Evolutionary conservation across 2,329 filamentous ascomycete species (phyloP), one percentile per base, ranked within the genome.

Genomic region (Fusarium sp.): DNA sequence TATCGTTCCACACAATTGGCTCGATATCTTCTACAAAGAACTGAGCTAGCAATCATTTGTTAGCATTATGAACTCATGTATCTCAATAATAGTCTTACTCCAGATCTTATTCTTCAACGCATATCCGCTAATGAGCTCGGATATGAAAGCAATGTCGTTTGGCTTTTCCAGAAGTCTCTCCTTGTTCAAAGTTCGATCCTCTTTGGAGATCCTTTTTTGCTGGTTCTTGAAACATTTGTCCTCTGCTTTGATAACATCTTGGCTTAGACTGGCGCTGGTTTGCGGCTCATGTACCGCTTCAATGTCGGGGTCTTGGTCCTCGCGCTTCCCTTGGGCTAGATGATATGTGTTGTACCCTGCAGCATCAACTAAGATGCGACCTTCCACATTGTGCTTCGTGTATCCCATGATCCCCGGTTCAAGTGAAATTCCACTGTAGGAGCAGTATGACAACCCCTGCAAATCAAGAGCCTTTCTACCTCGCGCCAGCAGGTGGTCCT

Each of bases 51-150:
- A 10, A 18, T 28, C 12, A 25, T 74, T 28, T 46, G 43, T 46
- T 21, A 74, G 59, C 14, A 49, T 7, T 49, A 51, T 18, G 16
- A 23, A 37, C 18, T 27, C 4, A 2, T 13, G 13, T 45, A 10
- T 12, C 13, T 8, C 1, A 16, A 13, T 1, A 43, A 23, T 4
- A 32, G 6, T 78, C 80, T 76, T 67, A 81, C 81, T 66, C 83
- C 83, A 85, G 7, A 78, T 53, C 74, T 84, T 84, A 62, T 82
- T 83, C 73, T 83, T 83, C 53, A 85, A 73, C 0, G 83, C 80
- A 56, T 82, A 86, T 0, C 83, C 84, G 9, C 81, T 75, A 37
- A 84, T 73, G 41, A 82, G 59, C 7, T 80, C 82, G 1, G 78
- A 78, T 62, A 85, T 78, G 55, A 79, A 84, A 51, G 79, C 78